phyloP scores from a whole-genome alignment of 164 flowering plant genomes.

The Sextonia rubra region DNA sequence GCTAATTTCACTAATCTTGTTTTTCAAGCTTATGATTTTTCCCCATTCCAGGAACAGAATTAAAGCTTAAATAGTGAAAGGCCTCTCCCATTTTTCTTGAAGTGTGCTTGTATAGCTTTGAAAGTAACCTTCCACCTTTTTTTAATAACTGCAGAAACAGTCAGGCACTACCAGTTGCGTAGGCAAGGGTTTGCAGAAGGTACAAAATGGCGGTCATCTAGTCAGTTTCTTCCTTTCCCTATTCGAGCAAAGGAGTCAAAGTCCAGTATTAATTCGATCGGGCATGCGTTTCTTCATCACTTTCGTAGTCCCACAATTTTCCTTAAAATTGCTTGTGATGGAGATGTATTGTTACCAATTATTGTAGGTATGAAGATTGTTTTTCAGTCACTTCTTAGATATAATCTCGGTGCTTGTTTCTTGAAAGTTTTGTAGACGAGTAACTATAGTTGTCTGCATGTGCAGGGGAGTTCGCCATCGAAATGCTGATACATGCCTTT shows the following conservation, averaged over 20 bases:
- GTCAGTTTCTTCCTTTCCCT: slow-evolving; percentile 24
- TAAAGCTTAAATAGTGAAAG: too few relatives aligned
- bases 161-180: slow-evolving; percentile 42
- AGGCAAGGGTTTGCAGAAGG: slow-evolving; percentile 47
- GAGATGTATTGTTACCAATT: slow-evolving; percentile 66
- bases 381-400: not conserved
- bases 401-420: not conserved
- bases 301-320: slow-evolving; percentile 66
- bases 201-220: slow-evolving; percentile 26
- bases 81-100: not conserved
- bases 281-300: slow-evolving; percentile 46
- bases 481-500: slow-evolving; percentile 44
- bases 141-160: slow-evolving; percentile 58
- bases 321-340: slow-evolving; percentile 75
- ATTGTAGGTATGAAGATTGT: slow-evolving; percentile 45
- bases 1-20: too few relatives aligned
- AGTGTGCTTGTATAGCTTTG: not conserved
- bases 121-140: not conserved
- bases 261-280: slow-evolving; percentile 24
- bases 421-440: not conserved
- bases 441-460: not conserved
- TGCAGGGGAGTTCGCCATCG: slow-evolving; percentile 66
- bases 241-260: slow-evolving; percentile 24
- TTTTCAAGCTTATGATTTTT: too few relatives aligned
- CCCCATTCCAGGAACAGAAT: too few relatives aligned